Evolutionary conservation across 352 stramenopile species (phyloP).

Genomic region (Phytophthora fragariaefolia): DNA sequence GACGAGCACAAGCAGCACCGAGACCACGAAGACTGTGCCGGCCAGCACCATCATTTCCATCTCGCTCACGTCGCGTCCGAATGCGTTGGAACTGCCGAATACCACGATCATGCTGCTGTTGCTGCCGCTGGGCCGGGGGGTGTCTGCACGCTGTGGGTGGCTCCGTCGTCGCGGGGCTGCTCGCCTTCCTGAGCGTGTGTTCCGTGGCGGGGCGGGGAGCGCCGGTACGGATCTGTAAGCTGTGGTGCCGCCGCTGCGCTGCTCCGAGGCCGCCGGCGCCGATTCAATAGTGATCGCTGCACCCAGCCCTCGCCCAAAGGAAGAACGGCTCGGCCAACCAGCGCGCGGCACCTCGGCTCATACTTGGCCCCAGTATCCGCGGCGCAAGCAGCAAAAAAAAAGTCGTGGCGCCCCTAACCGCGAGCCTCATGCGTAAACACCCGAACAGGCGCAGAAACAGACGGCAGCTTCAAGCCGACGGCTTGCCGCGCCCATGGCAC

Average conservation of each 20-base stretch:
- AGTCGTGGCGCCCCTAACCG: neutral
- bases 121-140: neutral
- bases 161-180: constrained; percentile 20
- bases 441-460: constrained; percentile 25
- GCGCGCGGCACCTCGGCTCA: constrained; percentile 7
- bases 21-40: constrained; percentile 76
- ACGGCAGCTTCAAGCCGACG: neutral
- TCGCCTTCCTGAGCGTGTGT: constrained; percentile 1
- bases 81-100: constrained; percentile 77
- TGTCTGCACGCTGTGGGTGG: constrained; percentile 3
- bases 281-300: constrained; percentile 33
- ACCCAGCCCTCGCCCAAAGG: constrained; percentile 1
- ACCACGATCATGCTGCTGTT: constrained; percentile 63
- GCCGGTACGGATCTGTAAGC: constrained; percentile 13
- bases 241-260: neutral
- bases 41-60: constrained; percentile 72
- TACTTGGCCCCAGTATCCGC: too few relatives aligned
- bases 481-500: neutral
- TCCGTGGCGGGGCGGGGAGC: constrained; percentile 1
- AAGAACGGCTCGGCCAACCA: constrained; percentile 19
- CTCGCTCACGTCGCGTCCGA: constrained; percentile 74
- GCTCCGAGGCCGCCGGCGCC: neutral
- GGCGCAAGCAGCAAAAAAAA: constrained; percentile 15
- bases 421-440: constrained; percentile 32
- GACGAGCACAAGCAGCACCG: constrained; percentile 72